Evolutionary conservation across 2,329 filamentous ascomycete species (phyloP), one percentile per base, ranked within the genome.

Genomic region (Xylaria hypoxylon): DNA sequence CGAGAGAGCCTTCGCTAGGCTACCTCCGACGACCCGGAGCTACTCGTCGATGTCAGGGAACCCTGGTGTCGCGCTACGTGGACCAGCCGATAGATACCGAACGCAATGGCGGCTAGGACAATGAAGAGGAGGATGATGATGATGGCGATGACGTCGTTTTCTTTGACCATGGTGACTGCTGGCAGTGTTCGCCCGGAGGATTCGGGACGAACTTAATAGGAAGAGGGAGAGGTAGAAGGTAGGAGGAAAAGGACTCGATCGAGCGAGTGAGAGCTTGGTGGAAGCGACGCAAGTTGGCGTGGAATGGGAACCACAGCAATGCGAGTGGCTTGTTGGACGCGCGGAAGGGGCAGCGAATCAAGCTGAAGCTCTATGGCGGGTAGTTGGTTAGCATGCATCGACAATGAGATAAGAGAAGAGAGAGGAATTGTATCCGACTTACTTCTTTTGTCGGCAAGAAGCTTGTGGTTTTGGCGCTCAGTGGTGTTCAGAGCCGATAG

Each of bases 101-200:
- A 89, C 7, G 86, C 84, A 62, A 90, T 86, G 65, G 81, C 79
- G 60, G 87, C 86, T 53, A 90, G 84, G 55, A 90, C 79, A 74
- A 88, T 77, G 80, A 90, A 90, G 72, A 90, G 84, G 62, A 90
- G 77, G 77, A 90, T 90, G 79, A 90, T 86, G 76, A 90, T 90
- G 77, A 90, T 83, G 72, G 88, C 88, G 78, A 90, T 90, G 74
- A 87, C 86, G 79, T 90, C 85, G 85, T 90, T 90, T 80, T 85
- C 80, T 78, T 90, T 86, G 73, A 84, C 81, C 84, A 86, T 89
- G 71, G 71, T 81, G 76, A 26, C 35, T 8, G 56, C 35, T 38
- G 24, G 1, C 8, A 24, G 40, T 13, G 51, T 45, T 59, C 28
- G 47, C 45, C 24, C 44, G 26, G 44, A 10, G n/a, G 24, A 44